Evolutionary conservation across 2,329 filamentous ascomycete genomes (phyloP), one percentile per base, ranked within the genome.

Genomic region (Phyllosticta citribraziliensis): DNA sequence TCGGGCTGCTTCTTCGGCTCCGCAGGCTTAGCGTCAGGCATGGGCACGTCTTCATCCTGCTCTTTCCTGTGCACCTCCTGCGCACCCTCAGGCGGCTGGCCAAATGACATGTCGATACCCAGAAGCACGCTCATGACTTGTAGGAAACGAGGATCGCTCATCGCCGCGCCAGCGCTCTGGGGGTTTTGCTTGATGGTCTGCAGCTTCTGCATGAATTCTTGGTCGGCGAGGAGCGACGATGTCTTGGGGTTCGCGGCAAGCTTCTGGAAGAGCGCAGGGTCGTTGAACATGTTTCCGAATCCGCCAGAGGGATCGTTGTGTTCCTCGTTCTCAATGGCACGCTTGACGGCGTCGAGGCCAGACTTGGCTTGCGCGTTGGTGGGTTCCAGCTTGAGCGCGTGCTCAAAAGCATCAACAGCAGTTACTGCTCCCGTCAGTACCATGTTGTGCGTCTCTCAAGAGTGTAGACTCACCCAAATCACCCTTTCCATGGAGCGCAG

Each of bases 201-300:
- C 62, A 99, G 81, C 78, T 96, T 97, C 66, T 82, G 78, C 88
- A 99, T 96, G 78, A 99, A 99, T 27, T 84, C 79, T 10, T 87
- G 82, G 70, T 99, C 94, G 62, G 85, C 87, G 33, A 99, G 85
- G 69, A 88, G 84, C 12, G 80, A 74, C 66, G 88, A 87, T 11
- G 95, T 99, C 85, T 97, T 97, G 65, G 95, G 94, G 80, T 97
- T 97, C 68, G 78, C 83, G 65, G 92, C 91, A 62, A 99, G 86
- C 80, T 99, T 99, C 74, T 90, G 83, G 65, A 95, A 81, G 67
- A 99, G 79, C 70, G 91, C 85, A 19, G 94, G 94, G 74, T 99
- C 95, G 73, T 85, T 93, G 82, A 99, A 97, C 83, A 99, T 92
- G 72, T 86, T 84, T 67, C 89, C 89, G n/a, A 99, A 80, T 54